Evolutionary conservation across 768 basidiomycete genomes (phyloP).

Genomic region (Russula emetica): DNA sequence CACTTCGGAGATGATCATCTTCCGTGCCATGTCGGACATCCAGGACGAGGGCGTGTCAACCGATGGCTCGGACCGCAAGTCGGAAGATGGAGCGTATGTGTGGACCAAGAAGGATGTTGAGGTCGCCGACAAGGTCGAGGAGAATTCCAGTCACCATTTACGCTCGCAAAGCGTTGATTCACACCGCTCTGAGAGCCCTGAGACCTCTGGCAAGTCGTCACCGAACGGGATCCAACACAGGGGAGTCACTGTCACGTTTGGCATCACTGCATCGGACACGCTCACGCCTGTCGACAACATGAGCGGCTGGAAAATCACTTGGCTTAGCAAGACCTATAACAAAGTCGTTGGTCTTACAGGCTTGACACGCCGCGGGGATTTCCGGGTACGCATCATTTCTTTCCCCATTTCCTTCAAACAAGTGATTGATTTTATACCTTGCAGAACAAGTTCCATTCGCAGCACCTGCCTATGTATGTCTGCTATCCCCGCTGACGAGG

Average conservation of each 20-base stretch:
- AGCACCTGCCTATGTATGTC: slow-evolving; percentile 45
- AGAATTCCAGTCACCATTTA: background rate
- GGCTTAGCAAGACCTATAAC: slow-evolving; percentile 43
- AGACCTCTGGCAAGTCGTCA: slow-evolving; percentile 11
- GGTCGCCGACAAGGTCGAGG: slow-evolving; percentile 11
- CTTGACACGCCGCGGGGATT: slow-evolving; percentile 42
- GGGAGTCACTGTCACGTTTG: slow-evolving; percentile 43
- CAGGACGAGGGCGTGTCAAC: slow-evolving; percentile 33
- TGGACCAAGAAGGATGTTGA: slow-evolving; percentile 12
- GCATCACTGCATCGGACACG: slow-evolving; percentile 43
- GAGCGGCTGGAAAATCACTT: slow-evolving; percentile 45
- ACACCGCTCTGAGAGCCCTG: background rate
- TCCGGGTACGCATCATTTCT: slow-evolving; percentile 37
- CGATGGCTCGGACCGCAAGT: slow-evolving; percentile 6
- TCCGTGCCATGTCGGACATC: slow-evolving; percentile 43
- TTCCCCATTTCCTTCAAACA: no score
- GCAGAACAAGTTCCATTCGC: slow-evolving; percentile 46
- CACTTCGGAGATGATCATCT: slow-evolving; percentile 51
- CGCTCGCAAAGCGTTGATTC: slow-evolving; percentile 19
- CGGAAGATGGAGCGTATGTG: slow-evolving; percentile 10
- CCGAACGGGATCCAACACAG: slow-evolving; percentile 28
- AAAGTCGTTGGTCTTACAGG: slow-evolving; percentile 40
- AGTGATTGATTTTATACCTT: slow-evolving; percentile 2
- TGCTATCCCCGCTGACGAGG: slow-evolving; percentile 46
- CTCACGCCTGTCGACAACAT: slow-evolving; percentile 43